A percentile compares a stretch with the other conserved stretches of the same genome.
Evolutionary conservation across 768 basidiomycete genomes (phyloP).

Genomic region (Leucocoprinus birnbaumii): DNA sequence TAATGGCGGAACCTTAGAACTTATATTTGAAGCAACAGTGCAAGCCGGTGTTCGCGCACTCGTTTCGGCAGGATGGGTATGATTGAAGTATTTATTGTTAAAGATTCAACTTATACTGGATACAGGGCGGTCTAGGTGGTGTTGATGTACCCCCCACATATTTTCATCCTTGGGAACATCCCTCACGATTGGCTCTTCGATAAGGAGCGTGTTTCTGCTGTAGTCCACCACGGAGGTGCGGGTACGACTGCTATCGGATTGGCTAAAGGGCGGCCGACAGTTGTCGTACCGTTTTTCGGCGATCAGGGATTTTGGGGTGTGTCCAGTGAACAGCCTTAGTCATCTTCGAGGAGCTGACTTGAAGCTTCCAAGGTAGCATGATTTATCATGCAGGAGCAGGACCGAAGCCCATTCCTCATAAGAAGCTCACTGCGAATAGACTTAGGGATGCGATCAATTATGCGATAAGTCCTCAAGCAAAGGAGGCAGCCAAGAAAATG

Average conservation of each 20-base stretch:
- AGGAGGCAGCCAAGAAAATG: conserved; percentile 44
- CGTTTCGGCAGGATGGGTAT: conserved; percentile 62
- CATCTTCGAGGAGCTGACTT: conserved; percentile 17
- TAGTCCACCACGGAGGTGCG: conserved; percentile 65
- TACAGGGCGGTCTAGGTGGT: conserved; percentile 53
- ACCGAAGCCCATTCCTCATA: conserved; percentile 56
- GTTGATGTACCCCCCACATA: conserved; percentile 42
- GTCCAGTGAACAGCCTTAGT: conserved; percentile 16
- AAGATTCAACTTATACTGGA: too few relatives aligned
- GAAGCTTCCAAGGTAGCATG: conserved; percentile 46
- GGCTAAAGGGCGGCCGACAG: conserved; percentile 54
- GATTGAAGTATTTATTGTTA: conserved; percentile 8
- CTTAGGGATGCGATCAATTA: conserved; percentile 52
- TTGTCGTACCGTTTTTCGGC: conserved; percentile 66
- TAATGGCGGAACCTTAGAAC: too few relatives aligned
- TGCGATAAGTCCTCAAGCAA: conserved; percentile 42
- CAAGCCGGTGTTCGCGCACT: conserved; percentile 56
- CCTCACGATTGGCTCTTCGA: conserved; percentile 72
- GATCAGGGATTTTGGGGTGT: conserved; percentile 58
- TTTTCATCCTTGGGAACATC: conserved; percentile 64
- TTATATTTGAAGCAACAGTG: conserved; percentile 55
- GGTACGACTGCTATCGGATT: conserved; percentile 66
- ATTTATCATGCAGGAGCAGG: conserved; percentile 60
- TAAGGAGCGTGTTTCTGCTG: conserved; percentile 48
- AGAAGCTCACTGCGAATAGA: conserved; percentile 43